Evolutionary conservation across 2,329 filamentous ascomycete species (phyloP).

Genomic region (Shiraia bambusicola): DNA sequence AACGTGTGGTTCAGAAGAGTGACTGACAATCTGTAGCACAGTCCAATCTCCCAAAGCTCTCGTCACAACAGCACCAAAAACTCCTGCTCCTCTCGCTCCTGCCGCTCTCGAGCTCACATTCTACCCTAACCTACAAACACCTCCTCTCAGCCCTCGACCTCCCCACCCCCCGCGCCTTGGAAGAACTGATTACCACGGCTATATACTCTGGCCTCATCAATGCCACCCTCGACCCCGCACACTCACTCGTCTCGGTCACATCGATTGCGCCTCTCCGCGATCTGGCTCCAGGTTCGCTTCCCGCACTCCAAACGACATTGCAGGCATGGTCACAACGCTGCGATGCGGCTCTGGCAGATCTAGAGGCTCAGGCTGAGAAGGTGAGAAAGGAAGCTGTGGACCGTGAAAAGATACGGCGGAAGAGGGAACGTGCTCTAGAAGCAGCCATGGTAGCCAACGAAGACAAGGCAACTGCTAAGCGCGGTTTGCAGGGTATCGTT

Average conservation of each 20-base stretch:
- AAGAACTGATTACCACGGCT: conserved; percentile 81
- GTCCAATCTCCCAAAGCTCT: conserved; percentile 69
- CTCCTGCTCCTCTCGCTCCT: conserved; percentile 89
- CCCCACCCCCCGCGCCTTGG: conserved; percentile 67
- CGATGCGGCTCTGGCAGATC: conserved; percentile 67
- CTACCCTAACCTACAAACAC: conserved; percentile 67
- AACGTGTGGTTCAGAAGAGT: background rate
- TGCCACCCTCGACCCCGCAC: conserved; percentile 79
- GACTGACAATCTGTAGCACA: conserved; percentile 19
- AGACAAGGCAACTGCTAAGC: conserved; percentile 32
- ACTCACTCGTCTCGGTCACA: conserved; percentile 72
- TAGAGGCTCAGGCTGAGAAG: conserved; percentile 72
- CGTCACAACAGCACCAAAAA: conserved; percentile 73
- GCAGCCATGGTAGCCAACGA: conserved; percentile 25
- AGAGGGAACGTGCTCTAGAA: conserved; percentile 45
- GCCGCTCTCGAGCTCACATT: conserved; percentile 69
- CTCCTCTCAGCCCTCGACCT: conserved; percentile 70
- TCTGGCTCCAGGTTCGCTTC: conserved; percentile 71
- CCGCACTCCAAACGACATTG: conserved; percentile 67
- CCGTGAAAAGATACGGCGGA: conserved; percentile 46
- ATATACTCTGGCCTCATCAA: conserved; percentile 83
- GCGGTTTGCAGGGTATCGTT: conserved; percentile 18
- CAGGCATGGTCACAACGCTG: conserved; percentile 78
- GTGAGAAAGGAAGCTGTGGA: conserved; percentile 57
- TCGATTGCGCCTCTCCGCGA: conserved; percentile 85